Evolutionary conservation across 768 basidiomycete species (phyloP).

Genomic region (Mycena olivaceomarginata): DNA sequence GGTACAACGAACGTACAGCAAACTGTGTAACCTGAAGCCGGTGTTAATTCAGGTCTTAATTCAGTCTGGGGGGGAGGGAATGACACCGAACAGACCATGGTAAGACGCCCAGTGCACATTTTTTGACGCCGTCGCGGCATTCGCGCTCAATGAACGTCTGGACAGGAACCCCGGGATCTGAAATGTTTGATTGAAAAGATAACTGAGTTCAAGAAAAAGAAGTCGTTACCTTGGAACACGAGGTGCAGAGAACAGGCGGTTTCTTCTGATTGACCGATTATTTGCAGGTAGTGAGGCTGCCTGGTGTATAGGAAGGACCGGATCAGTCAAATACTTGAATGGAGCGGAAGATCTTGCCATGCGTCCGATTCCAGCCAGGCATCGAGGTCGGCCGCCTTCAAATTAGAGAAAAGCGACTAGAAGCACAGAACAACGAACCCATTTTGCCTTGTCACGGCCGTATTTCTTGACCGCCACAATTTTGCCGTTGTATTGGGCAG

Average conservation of each 20-base stretch:
- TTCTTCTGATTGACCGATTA: conserved; percentile 31
- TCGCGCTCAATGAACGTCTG: conserved; percentile 15
- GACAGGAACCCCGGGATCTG: conserved; percentile 23
- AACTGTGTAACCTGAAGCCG: conserved; percentile 13
- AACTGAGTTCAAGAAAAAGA: background rate
- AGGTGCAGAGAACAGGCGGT: conserved; percentile 11
- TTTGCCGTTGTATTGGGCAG: conserved; percentile 14
- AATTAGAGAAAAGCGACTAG: background rate
- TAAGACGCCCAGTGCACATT: conserved; percentile 27
- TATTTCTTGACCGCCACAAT: conserved; percentile 19
- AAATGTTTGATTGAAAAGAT: background rate
- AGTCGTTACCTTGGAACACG: conserved; percentile 19
- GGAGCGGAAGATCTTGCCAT: background rate
- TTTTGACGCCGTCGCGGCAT: conserved; percentile 6
- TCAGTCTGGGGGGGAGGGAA: no score
- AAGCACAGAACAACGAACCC: conserved; percentile 1
- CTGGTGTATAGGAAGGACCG: background rate
- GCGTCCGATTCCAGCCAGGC: conserved; percentile 10
- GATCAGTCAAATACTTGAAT: background rate
- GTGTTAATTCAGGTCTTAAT: background rate
- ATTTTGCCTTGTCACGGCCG: conserved; percentile 16
- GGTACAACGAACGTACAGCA: background rate
- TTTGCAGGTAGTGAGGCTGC: conserved; percentile 24
- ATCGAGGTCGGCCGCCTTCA: conserved; percentile 16
- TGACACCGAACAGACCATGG: conserved; percentile 10